A percentile compares a stretch with the other conserved stretches of the same genome.
These are phyloP conservation scores for Rhizophagus sp. DNA, from an alignment of 192 early-diverging fungal species.

Conservation along the genomic window DNA sequence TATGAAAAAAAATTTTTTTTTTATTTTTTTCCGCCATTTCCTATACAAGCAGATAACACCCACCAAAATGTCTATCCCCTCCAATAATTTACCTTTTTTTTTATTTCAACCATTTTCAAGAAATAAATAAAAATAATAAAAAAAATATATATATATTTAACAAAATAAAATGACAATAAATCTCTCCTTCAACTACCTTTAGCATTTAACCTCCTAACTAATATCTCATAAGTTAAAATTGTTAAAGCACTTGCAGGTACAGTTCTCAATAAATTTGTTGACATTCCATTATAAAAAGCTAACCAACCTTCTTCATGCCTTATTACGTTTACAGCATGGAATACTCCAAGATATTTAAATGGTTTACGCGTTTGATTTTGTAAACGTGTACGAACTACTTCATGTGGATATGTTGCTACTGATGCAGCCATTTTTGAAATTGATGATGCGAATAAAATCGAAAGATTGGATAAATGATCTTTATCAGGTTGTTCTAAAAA, in stretches of 20 bases:
- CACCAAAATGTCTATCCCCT: background rate
- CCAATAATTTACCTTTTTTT: background rate
- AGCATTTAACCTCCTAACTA: slow-evolving; percentile 63
- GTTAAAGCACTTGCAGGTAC: slow-evolving; percentile 87
- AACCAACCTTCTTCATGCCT: slow-evolving; percentile 72
- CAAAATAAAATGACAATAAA: background rate
- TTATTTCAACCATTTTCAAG: background rate
- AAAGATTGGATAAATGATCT: slow-evolving; percentile 42
- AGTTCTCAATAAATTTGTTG: slow-evolving; percentile 84
- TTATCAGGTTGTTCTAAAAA: slow-evolving; percentile 36
- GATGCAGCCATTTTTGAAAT: slow-evolving; percentile 89
- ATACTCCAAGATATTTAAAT: slow-evolving; percentile 80
- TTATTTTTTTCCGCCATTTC: no score
- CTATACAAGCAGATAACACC: no score
- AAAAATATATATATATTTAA: background rate
- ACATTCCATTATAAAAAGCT: slow-evolving; percentile 88
- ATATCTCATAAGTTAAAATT: slow-evolving; percentile 85
- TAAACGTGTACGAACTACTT: slow-evolving; percentile 90
- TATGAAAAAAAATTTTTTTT: no score
- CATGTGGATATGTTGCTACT: slow-evolving; percentile 92
- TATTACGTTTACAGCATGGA: slow-evolving; percentile 76
- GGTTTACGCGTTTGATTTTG: slow-evolving; percentile 81
- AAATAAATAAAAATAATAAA: background rate
- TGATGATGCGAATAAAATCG: slow-evolving; percentile 80
- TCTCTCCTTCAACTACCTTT: background rate